Conservation (phyloP, 345 rosid genomes). For the Stellera chamaejasme region DNA sequence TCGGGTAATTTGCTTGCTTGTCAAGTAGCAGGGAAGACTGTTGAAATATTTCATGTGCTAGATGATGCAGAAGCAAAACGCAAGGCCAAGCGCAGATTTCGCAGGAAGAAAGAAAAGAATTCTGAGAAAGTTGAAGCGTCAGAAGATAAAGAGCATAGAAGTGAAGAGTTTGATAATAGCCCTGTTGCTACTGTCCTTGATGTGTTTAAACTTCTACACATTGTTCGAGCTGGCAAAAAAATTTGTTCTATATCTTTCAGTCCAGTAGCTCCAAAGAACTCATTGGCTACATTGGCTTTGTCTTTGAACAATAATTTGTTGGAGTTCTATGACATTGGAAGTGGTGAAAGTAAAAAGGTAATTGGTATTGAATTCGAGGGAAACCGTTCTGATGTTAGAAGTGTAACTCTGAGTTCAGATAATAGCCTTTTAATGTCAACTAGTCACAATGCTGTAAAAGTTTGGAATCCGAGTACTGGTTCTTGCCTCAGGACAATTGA, state of each 20-base stretch:
- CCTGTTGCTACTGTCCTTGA: conserved; percentile 45
- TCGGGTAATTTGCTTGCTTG: conserved; percentile 81
- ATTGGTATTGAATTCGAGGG: conserved; percentile 82
- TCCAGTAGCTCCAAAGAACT: conserved; percentile 50
- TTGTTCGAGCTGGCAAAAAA: conserved; percentile 69
- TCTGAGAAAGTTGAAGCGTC: conserved; percentile 39
- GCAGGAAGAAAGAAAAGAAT: conserved; percentile 84
- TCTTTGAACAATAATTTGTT: conserved; percentile 82
- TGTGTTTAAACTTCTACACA: conserved; percentile 75
- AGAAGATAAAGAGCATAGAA: conserved; percentile 30
- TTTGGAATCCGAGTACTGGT: conserved; percentile 98
- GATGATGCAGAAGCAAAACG: conserved; percentile 77
- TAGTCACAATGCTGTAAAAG: conserved; percentile 81
- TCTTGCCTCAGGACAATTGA: conserved; percentile 85
- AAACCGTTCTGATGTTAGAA: conserved; percentile 91
- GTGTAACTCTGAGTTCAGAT: conserved; percentile 82
- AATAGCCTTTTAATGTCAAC: conserved; percentile 89
- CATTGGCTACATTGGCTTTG: conserved; percentile 64
- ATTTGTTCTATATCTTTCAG: conserved; percentile 76
- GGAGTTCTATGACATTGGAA: conserved; percentile 72
- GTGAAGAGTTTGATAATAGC: conserved; percentile 27
- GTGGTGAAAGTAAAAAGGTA: conserved; percentile 36
- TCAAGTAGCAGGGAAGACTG: conserved; percentile 84
- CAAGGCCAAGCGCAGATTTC: conserved; percentile 84
- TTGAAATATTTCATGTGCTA: conserved; percentile 61